phyloP scores from a whole-genome alignment of 148 eudicot species.

The Cornus suecica region DNA sequence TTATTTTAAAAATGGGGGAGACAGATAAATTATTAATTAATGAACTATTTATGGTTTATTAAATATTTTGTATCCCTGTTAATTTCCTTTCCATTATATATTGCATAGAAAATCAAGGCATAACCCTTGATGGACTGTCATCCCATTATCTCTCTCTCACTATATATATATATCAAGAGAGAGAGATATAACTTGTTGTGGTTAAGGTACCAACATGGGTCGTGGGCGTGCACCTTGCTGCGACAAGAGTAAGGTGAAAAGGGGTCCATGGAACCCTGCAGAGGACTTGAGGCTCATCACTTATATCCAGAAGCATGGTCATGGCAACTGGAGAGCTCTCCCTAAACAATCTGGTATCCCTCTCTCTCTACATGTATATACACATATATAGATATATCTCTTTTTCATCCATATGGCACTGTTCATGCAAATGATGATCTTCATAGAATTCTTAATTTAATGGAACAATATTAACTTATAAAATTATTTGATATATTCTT shows the following conservation, averaged over 20 bases:
- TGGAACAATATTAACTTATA: too few relatives aligned
- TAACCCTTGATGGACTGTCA: not conserved
- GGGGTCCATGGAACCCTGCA: slow-evolving; percentile 57
- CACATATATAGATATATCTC: not conserved
- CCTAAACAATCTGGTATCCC: slow-evolving; percentile 49
- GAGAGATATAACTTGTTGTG: too few relatives aligned
- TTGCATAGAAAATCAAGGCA: slow-evolving; percentile 6
- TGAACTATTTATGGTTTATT: too few relatives aligned
- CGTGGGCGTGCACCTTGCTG: slow-evolving; percentile 60
- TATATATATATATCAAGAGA: slow-evolving; percentile 2
- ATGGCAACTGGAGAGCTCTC: slow-evolving; percentile 52
- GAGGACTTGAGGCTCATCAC: slow-evolving; percentile 42
- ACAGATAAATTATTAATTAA: not conserved
- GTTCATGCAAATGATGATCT: too few relatives aligned
- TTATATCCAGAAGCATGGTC: slow-evolving; percentile 47
- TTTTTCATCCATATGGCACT: not conserved
- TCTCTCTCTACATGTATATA: not conserved
- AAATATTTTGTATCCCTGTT: not conserved
- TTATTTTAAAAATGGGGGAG: not conserved
- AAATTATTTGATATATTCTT: too few relatives aligned
- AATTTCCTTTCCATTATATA: not conserved
- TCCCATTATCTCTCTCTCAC: not conserved
- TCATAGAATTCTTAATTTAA: too few relatives aligned
- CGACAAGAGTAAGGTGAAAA: slow-evolving; percentile 53
- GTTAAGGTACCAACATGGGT: slow-evolving; percentile 24